Evolutionary conservation across 2,329 filamentous ascomycete genomes (phyloP).

Genomic region (Diaporthe humulicola): DNA sequence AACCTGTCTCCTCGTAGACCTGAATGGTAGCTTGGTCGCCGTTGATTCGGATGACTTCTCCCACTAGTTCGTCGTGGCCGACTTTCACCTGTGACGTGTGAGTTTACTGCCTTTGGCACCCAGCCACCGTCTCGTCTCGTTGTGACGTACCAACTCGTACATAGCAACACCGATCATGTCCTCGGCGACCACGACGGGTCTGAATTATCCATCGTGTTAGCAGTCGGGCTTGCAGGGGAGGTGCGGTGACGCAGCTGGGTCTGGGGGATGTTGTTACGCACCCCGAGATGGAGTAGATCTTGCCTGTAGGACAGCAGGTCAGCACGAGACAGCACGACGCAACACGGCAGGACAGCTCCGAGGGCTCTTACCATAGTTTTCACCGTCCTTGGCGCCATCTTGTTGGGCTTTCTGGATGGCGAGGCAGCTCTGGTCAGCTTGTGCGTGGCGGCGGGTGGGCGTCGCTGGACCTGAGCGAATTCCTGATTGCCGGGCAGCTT

Average conservation of each 20-base stretch:
- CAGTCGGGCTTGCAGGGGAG: conserved; percentile 32
- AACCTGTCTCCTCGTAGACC: conserved; percentile 99
- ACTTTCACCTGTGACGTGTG: conserved; percentile 79
- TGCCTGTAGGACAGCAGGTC: conserved; percentile 56
- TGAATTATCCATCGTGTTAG: conserved; percentile 54
- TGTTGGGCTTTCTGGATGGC: conserved; percentile 49
- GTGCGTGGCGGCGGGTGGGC: conserved; percentile 6
- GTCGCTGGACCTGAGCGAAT: conserved; percentile 22
- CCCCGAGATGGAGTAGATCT: conserved; percentile 75
- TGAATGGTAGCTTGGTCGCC: conserved; percentile 96
- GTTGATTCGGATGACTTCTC: conserved; percentile 98
- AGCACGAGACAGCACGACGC: conserved; percentile 29
- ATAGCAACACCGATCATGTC: conserved; percentile 99
- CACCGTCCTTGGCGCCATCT: conserved; percentile 53
- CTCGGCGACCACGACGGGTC: conserved; percentile 96
- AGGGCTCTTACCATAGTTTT: conserved; percentile 55
- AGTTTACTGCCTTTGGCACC: conserved; percentile 25
- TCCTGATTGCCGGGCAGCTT: conserved; percentile 37
- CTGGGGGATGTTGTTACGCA: conserved; percentile 54
- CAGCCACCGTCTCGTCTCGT: neutral
- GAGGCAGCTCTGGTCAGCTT: conserved; percentile 41
- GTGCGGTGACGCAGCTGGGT: conserved; percentile 11
- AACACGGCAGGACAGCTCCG: conserved; percentile 2
- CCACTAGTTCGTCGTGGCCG: conserved; percentile 90
- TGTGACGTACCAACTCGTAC: conserved; percentile 89